phyloP scores from a whole-genome alignment of 345 rosid genomes.

The Boechera stricta region DNA sequence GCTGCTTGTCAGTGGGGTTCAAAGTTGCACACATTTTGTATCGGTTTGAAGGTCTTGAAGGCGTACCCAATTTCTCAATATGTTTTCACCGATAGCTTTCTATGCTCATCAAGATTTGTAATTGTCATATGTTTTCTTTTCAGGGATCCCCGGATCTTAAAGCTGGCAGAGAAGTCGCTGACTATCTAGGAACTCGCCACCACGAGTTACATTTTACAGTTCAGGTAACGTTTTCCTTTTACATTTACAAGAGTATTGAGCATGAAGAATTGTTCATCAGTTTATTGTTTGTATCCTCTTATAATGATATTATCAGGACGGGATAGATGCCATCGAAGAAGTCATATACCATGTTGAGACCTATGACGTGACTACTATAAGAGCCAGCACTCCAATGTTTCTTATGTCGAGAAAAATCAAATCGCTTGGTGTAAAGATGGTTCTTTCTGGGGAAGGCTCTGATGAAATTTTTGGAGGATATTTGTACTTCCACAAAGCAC shows the following conservation, averaged over 20 bases:
- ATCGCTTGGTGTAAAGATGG: slow-evolving; percentile 92
- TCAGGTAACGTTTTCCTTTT: slow-evolving; percentile 53
- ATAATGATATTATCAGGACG: slow-evolving; percentile 61
- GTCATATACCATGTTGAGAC: slow-evolving; percentile 89
- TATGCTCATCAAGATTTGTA: slow-evolving; percentile 10
- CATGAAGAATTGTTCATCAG: not conserved
- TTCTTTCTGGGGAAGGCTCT: slow-evolving; percentile 88
- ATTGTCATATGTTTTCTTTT: slow-evolving; percentile 22
- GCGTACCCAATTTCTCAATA: not conserved
- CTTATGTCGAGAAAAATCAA: slow-evolving; percentile 89
- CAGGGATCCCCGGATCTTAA: slow-evolving; percentile 84
- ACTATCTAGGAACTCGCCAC: slow-evolving; percentile 78
- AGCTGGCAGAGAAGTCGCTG: slow-evolving; percentile 84
- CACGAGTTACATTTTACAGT: slow-evolving; percentile 83
- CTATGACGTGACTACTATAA: slow-evolving; percentile 81
- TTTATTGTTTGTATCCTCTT: slow-evolving; percentile 11
- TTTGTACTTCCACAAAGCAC: slow-evolving; percentile 86
- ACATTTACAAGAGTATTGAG: slow-evolving; percentile 11
- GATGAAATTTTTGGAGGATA: slow-evolving; percentile 93
- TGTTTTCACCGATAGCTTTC: slow-evolving; percentile 17
- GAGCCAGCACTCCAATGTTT: slow-evolving; percentile 95
- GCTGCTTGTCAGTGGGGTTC: slow-evolving; percentile 88
- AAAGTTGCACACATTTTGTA: slow-evolving; percentile 73
- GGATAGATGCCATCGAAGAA: slow-evolving; percentile 85
- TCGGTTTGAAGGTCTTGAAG: slow-evolving; percentile 69